These are phyloP conservation scores for Neohortaea acidophila DNA, from an alignment of 495 filamentous ascomycete species.

Conservation along the genomic window DNA sequence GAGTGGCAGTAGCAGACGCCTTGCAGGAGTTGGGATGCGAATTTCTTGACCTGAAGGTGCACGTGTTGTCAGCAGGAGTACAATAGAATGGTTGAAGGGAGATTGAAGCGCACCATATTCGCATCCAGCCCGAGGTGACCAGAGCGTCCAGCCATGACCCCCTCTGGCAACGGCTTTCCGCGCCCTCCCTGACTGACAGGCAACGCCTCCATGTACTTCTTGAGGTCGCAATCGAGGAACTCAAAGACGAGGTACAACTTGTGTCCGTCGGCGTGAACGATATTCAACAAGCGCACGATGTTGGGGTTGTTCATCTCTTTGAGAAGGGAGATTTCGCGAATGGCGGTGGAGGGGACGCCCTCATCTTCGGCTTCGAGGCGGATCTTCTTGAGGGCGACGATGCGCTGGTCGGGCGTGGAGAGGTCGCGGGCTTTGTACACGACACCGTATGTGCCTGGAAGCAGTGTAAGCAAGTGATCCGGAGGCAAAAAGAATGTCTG, in stretches of 20 bases:
- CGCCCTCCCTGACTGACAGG: conserved; percentile 80
- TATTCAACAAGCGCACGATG: conserved; percentile 93
- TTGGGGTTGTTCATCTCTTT: conserved; percentile 98
- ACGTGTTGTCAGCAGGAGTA: conserved; percentile 1
- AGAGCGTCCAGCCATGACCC: conserved; percentile 40
- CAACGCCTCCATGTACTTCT: conserved; percentile 98
- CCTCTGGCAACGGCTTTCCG: conserved; percentile 76
- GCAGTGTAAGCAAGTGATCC: neutral
- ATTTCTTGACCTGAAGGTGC: conserved; percentile 48
- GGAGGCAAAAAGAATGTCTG: neutral
- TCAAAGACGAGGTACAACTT: conserved; percentile 99
- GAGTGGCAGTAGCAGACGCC: conserved; percentile 93
- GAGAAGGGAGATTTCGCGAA: conserved; percentile 96
- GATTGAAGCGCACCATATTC: conserved; percentile 48
- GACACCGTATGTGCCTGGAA: conserved; percentile 30
- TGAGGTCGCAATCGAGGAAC: conserved; percentile 96
- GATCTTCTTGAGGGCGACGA: conserved; percentile 97
- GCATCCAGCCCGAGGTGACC: conserved; percentile 65
- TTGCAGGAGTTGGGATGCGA: conserved; percentile 86
- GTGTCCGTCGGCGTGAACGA: conserved; percentile 92
- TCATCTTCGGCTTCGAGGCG: conserved; percentile 92
- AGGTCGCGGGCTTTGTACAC: conserved; percentile 98
- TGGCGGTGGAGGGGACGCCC: conserved; percentile 93
- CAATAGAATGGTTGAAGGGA: too few relatives aligned
- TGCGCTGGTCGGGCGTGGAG: conserved; percentile 65